Evolutionary conservation across 176 grass and related monocot species (phyloP), one percentile per base, ranked within the genome.

Genomic region (Tillandsia fasciculata): DNA sequence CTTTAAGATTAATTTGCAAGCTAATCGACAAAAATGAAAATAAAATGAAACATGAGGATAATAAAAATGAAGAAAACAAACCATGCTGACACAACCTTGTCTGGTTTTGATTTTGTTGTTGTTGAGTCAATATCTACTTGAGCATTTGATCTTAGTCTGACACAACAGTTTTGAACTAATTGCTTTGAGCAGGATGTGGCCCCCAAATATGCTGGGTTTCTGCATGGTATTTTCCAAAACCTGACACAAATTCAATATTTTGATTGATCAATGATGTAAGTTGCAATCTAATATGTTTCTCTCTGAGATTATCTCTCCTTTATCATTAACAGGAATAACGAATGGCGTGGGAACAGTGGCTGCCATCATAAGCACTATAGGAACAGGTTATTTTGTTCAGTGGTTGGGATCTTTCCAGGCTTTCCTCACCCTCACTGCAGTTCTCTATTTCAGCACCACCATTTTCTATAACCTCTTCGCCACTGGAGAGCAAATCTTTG

Each of bases 391-490:
- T 70, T 97, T 97, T 24, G 89, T 97, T 10, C 79, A 92, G 70
- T 97, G 93, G 93, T 64, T 97, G 50, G 93, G 93, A 50, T 97
- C 93, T 71, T 97, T 97, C 69, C 84, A 97, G 65, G 89, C 86
- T 48, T 97, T 97, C 79, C 83, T 97, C 64, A 92, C 86, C 18
- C 86, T 97, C 49, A 97, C 93, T 18, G 93, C 93, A 10, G 76
- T 70, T 26, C 74, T 97, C 11, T 97, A 97, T 75, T 87, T 97
- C 77, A 67, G 76, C 61, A 81, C 76, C 72, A 83, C 93, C 48
- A 2, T 97, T 52, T 92, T 92, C 79, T 97, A 92, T 66, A 87
- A 87, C 78, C n/a, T 65, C 3, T 87, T 81, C 59, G 86, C 93
- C 1, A 90, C 89, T 9, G 86, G 83, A 59, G 89, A 97, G 26